Conservation (phyloP, 352 stramenopile genomes). For the Phytophthora megakarya region DNA sequence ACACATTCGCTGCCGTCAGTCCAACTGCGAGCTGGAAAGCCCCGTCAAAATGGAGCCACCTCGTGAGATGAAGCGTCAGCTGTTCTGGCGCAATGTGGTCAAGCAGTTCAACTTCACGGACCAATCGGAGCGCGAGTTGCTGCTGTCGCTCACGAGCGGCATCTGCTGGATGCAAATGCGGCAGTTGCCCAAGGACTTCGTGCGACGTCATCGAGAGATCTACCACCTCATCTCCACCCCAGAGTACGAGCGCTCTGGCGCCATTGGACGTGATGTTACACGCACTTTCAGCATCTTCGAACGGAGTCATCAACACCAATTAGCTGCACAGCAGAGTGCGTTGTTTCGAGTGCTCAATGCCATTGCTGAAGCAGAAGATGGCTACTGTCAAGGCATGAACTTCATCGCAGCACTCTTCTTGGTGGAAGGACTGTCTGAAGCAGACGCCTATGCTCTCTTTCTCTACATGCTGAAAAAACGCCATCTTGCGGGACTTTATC, state of each 20-base stretch:
- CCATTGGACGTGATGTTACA: slow-evolving; percentile 82
- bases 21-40: slow-evolving; percentile 32
- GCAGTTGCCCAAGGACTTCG: slow-evolving; percentile 53
- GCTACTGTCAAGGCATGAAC: slow-evolving; percentile 91
- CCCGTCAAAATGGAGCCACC: background rate
- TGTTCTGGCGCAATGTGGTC: slow-evolving; percentile 83
- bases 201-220: slow-evolving; percentile 75
- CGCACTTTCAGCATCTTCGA: slow-evolving; percentile 90
- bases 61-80: slow-evolving; percentile 44
- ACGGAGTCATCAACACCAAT: slow-evolving; percentile 46
- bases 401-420: slow-evolving; percentile 88
- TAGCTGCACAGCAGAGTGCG: slow-evolving; percentile 60
- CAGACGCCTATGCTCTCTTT: slow-evolving; percentile 81
- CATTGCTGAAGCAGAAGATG: slow-evolving; percentile 75
- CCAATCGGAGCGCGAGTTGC: slow-evolving; percentile 57
- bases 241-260: slow-evolving; percentile 70
- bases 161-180: slow-evolving; percentile 71
- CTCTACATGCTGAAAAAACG: slow-evolving; percentile 84
- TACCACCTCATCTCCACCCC: slow-evolving; percentile 73
- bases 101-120: slow-evolving; percentile 82
- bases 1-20: slow-evolving; percentile 18
- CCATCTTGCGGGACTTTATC: slow-evolving; percentile 80
- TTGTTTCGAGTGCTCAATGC: slow-evolving; percentile 85
- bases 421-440: slow-evolving; percentile 79
- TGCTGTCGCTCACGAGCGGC: slow-evolving; percentile 70